Evolutionary conservation across 768 basidiomycete species (phyloP).

Genomic region (Auricularia sp.): DNA sequence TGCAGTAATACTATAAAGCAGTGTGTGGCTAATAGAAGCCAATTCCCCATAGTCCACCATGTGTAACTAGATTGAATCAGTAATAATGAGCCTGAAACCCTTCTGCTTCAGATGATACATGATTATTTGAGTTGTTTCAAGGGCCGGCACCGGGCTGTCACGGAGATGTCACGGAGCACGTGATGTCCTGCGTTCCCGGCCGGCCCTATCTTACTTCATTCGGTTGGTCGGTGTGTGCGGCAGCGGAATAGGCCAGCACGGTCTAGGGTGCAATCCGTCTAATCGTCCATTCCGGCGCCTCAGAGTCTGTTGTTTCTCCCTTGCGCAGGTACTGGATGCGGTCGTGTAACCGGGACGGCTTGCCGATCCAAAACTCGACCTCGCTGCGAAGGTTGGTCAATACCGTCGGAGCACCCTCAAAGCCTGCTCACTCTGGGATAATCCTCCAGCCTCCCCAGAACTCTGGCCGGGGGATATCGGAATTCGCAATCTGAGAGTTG

Average conservation of each 20-base stretch:
- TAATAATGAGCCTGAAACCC: no score
- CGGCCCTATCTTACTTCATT: no score
- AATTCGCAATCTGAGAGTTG: conserved; percentile 31
- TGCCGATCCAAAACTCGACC: conserved; percentile 95
- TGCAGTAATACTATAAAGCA: no score
- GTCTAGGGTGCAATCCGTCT: conserved; percentile 66
- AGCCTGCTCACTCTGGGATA: conserved; percentile 62
- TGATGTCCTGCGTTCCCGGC: no score
- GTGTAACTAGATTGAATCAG: no score
- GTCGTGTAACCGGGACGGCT: conserved; percentile 89
- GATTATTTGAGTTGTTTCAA: no score
- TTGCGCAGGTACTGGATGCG: conserved; percentile 67
- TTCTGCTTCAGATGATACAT: no score
- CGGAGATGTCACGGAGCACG: no score
- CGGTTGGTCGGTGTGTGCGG: neutral
- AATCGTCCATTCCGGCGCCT: conserved; percentile 58
- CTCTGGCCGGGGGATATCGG: conserved; percentile 64
- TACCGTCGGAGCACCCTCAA: conserved; percentile 1
- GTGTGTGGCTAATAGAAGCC: no score
- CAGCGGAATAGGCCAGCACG: no score
- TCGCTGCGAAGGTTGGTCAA: conserved; percentile 42
- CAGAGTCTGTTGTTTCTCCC: conserved; percentile 35
- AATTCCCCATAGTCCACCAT: no score
- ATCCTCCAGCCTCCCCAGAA: conserved; percentile 98
- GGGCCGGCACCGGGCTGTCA: no score